Percentiles rank a stretch among this genome's conserved stretches.
Evolutionary conservation across 1,284 basidiomycete species (phyloP).

Genomic region (Albatrellus sp.): DNA sequence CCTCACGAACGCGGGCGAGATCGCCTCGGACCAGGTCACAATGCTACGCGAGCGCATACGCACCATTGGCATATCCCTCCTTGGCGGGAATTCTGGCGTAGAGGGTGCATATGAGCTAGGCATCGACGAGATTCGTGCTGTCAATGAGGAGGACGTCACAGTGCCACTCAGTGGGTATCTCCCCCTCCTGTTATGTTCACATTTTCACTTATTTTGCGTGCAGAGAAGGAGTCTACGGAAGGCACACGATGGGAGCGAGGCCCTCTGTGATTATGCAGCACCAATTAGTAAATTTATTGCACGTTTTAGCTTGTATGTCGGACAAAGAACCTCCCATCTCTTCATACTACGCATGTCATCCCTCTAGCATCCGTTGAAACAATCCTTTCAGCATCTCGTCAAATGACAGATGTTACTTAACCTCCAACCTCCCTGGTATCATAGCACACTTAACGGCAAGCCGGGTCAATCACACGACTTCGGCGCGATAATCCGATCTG

Average conservation of each 20-base stretch:
- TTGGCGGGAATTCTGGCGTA: constrained; percentile 66
- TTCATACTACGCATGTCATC: too few species aligned
- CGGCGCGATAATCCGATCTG: too few species aligned
- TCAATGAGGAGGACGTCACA: constrained; percentile 41
- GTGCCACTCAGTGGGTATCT: constrained; percentile 23
- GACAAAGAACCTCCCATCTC: too few species aligned
- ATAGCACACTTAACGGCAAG: too few species aligned
- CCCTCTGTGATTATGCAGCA: background rate
- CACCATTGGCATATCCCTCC: constrained; percentile 73
- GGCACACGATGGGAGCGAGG: background rate
- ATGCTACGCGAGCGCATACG: constrained; percentile 71
- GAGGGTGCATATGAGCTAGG: constrained; percentile 67
- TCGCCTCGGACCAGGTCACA: constrained; percentile 52
- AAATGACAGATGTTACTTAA: too few species aligned
- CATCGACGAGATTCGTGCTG: constrained; percentile 56
- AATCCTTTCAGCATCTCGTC: too few species aligned
- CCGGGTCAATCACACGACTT: too few species aligned
- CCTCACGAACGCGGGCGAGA: constrained; percentile 72
- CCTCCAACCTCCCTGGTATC: too few species aligned
- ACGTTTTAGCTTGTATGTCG: too few species aligned
- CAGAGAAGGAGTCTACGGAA: background rate
- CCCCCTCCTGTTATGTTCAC: background rate
- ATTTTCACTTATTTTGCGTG: background rate
- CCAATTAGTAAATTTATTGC: too few species aligned
- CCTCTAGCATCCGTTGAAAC: too few species aligned